Base-by-base conservation (phyloP, 805 yeast species). In the Yarrowia keelungensis region DNA sequence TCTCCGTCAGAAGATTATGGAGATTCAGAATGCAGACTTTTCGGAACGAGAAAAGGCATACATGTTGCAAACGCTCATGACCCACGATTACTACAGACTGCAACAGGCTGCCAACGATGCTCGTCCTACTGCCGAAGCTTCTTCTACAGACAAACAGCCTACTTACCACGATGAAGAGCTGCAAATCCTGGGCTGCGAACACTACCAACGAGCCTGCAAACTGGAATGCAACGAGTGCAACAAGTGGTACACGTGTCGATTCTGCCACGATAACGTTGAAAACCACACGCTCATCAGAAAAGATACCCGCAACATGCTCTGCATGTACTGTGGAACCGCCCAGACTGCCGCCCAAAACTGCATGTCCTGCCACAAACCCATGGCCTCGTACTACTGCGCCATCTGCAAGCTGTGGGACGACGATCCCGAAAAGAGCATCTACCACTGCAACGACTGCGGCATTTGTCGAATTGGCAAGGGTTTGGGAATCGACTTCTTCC, bases 381-480 rank as follows among this genome's bases (percentile, higher is more conserved):
- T 93, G 76, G 91, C 97, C 45, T 80, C 84, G 68, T 92, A 94
- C 76, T 92, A 85, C 75, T 93, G 98, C 78, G 81, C 80, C 5
- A 85, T 81, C 62, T 93, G 98, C 80, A 88, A 86, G 70, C 82
- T 93, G 35, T 94, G 89, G 81, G 97, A 92, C 76, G 95, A 91
- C 75, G 87, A 85, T 61, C 81, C 86, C 9, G 80, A 83, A 51
- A 92, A 91, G 75, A 89, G 89, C 71, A 92, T 93, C 32, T 93
- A 92, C 75, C 98, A 93, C 76, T 93, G 98, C 77, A 91, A 88
- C 73, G 90, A 88, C 73, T 93, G 98, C 80, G 97, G 97, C 0
- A 92, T 94, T 68, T 93, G 98, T 76, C 84, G 98, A 14, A 81
- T 94, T 10, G 98, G 98, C 1, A 81, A 89, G 35, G 98, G 98